phyloP scores from a whole-genome alignment of 2,329 filamentous ascomycete species.

The Cladosporium sp. region DNA sequence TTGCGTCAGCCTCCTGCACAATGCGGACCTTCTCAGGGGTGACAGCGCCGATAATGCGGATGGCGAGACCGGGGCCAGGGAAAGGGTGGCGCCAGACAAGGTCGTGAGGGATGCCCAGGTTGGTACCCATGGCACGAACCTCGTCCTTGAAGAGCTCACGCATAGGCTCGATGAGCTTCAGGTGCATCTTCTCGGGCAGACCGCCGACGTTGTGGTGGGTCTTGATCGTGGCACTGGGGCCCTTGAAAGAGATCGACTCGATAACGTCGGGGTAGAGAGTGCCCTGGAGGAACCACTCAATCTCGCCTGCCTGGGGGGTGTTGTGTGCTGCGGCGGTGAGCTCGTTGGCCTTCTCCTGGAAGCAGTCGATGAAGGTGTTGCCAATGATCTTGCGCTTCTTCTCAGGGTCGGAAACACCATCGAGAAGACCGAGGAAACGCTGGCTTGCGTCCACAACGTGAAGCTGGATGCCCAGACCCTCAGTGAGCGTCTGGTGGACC shows the following conservation, averaged over 20 bases:
- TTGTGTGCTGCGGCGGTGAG: slow-evolving; percentile 67
- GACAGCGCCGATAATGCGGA: slow-evolving; percentile 78
- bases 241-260: slow-evolving; percentile 66
- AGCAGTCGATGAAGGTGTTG: slow-evolving; percentile 72
- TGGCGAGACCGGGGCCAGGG: slow-evolving; percentile 68
- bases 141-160: slow-evolving; percentile 81
- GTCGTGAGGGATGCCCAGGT: slow-evolving; percentile 65
- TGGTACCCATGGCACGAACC: slow-evolving; percentile 61
- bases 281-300: slow-evolving; percentile 83
- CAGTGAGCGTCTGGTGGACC: slow-evolving; percentile 70
- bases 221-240: slow-evolving; percentile 65
- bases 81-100: slow-evolving; percentile 75
- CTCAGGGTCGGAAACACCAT: slow-evolving; percentile 71
- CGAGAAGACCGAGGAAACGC: slow-evolving; percentile 68
- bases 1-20: slow-evolving; percentile 67
- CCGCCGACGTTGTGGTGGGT: slow-evolving; percentile 70
- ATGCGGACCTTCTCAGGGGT: slow-evolving; percentile 74
- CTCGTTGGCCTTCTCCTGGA: slow-evolving; percentile 69
- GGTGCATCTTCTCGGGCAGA: slow-evolving; percentile 54
- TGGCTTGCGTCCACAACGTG: slow-evolving; percentile 77
- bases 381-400: slow-evolving; percentile 90
- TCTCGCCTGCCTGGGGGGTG: slow-evolving; percentile 62
- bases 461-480: slow-evolving; percentile 83
- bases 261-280: slow-evolving; percentile 74
- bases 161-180: slow-evolving; percentile 73